Evolutionary conservation across 1,139 yeast genomes (phyloP).

Genomic region (Saccharomyces pastorianus): DNA sequence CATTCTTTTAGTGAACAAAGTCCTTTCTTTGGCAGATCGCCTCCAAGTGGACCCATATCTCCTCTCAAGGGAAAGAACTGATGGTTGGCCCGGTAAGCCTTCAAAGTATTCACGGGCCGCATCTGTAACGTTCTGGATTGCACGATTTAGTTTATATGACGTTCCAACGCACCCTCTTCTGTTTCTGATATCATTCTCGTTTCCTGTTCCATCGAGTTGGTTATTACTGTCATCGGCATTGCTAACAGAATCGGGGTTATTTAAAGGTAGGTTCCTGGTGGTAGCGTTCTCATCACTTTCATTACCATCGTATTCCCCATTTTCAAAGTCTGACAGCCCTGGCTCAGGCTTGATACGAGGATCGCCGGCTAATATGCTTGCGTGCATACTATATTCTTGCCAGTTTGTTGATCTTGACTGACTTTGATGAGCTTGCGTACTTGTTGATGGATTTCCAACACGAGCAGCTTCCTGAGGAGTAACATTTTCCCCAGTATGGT

Average conservation of each 20-base stretch:
- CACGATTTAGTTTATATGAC: conserved; percentile 21
- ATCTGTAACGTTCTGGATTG: conserved; percentile 21
- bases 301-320: not conserved
- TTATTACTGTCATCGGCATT: not conserved
- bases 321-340: conserved; percentile 2
- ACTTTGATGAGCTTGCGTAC: not conserved
- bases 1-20: conserved; percentile 26
- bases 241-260: not conserved
- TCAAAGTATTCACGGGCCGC: conserved; percentile 27
- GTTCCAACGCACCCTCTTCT: conserved; percentile 2
- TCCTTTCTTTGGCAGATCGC: conserved; percentile 21
- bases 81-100: conserved; percentile 25
- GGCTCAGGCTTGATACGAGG: not conserved
- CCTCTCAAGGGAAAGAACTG: conserved; percentile 23
- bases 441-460: not conserved
- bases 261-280: not conserved
- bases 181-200: not conserved
- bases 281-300: not conserved
- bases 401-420: not conserved
- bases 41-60: conserved; percentile 28
- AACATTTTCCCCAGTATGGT: conserved; percentile 35
- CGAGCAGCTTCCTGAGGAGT: conserved; percentile 17
- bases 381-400: not conserved
- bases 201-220: not conserved
- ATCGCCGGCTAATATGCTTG: not conserved